Conservation (phyloP, 208 protist genomes). For the Wallacemonas sp. region DNA sequence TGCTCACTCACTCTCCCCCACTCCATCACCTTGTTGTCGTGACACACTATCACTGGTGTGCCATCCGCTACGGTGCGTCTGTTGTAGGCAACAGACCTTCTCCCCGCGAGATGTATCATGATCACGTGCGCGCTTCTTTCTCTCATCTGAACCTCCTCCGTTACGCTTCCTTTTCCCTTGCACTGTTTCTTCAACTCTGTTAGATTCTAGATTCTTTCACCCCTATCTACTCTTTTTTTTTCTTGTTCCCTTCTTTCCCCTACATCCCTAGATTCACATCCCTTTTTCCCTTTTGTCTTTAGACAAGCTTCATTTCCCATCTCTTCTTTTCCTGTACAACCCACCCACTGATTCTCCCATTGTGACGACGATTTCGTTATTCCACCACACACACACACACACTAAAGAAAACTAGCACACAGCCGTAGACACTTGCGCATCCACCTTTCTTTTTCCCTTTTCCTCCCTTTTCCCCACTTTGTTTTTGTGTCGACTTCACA, state of each 20-base stretch:
- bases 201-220: too few species aligned
- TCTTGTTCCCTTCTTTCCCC: slow-evolving; percentile 12
- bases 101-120: too few species aligned
- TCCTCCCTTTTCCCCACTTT: background rate
- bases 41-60: too few species aligned
- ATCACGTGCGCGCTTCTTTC: too few species aligned
- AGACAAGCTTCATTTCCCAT: slow-evolving; percentile 17
- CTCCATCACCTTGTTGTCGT: too few species aligned
- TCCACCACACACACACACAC: slow-evolving; percentile 1
- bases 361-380: background rate
- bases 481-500: background rate
- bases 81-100: too few species aligned
- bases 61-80: too few species aligned
- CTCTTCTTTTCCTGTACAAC: slow-evolving; percentile 11
- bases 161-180: too few species aligned
- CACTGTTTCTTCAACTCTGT: too few species aligned
- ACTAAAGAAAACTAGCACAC: slow-evolving; percentile 6
- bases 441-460: background rate
- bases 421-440: background rate
- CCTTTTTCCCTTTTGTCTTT: slow-evolving; percentile 14
- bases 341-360: background rate
- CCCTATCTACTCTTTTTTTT: background rate
- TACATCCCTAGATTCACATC: slow-evolving; percentile 16
- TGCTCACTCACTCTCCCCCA: too few species aligned
- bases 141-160: too few species aligned